Evolutionary conservation across 192 early-diverging fungal genomes (phyloP), one percentile per base, ranked within the genome.

Genomic region (Diversispora eburnea): DNA sequence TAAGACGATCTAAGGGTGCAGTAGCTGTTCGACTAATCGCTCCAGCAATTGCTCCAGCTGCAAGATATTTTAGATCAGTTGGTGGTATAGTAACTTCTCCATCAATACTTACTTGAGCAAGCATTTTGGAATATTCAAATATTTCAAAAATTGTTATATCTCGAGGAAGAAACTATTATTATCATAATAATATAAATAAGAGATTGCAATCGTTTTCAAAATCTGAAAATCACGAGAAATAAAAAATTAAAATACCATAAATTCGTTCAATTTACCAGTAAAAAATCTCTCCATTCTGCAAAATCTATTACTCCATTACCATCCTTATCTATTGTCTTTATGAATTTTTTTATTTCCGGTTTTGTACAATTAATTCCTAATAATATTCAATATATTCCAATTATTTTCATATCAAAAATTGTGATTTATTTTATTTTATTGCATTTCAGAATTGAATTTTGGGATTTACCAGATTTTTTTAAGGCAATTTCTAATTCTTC

Each of bases 1-100:
- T 88, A 12, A 91, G 81, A 49, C 91, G 85, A 81, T 92, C 91
- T 70, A 93, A 77, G 3, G 91, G 91, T 12, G 91, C 91, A 13
- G 45, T 90, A 63, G 81, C 85, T 42, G 88, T 89, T 43, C 91
- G 83, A 42, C 85, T 87, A 10, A 92, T 88, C 25, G 89, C 89
- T 60, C 91, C 91, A 41, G 90, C 86, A 12, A 90, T 80, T 13
- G 88, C 91, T 55, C 91, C 91, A 20, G 88, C 87, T 10, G 86
- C 73, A 33, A 92, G 85, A 67, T 89, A 91, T 73, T 87, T 88
- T 39, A 77, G 77, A 19, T 86, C 80, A 1, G 83, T 85, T 33
- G 81, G 83, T 3, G 88, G 85, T 76, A 85, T 85, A 10, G 89
- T 77, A 3, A 84, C 85, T 81, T 92, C 91, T 51, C 87, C 86